phyloP scores from a whole-genome alignment of 2,329 filamentous ascomycete species.

The Diplodia mutila region DNA sequence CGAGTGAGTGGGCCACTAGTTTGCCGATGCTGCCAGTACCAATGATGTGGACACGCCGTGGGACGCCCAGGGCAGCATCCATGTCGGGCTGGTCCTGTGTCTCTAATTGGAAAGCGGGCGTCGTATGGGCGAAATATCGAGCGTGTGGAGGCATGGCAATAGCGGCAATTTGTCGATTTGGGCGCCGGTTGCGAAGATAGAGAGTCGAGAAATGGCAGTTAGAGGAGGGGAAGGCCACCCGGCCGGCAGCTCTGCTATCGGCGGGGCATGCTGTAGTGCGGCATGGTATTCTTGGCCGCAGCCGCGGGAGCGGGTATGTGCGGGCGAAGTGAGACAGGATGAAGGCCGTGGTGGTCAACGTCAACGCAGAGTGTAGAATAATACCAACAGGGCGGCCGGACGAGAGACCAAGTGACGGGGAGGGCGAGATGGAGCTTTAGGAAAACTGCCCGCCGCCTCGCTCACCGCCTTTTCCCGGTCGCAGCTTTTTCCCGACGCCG shows the following conservation, averaged over 20 bases:
- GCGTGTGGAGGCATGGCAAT: not conserved
- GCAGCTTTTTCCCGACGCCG: constrained; percentile 8
- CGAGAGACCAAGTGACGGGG: not conserved
- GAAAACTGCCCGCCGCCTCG: not conserved
- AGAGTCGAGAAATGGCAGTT: not conserved
- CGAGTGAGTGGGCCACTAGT: constrained; percentile 75
- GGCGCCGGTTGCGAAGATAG: not conserved
- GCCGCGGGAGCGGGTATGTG: constrained; percentile 46
- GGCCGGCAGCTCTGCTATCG: constrained; percentile 49
- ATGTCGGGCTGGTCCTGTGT: not conserved
- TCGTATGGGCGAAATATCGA: not conserved
- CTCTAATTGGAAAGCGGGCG: not conserved
- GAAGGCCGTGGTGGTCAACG: constrained; percentile 30
- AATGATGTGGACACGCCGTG: constrained; percentile 68
- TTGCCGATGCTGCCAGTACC: constrained; percentile 81
- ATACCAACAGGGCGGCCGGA: not conserved
- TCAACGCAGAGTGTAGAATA: not conserved
- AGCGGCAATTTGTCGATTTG: not conserved
- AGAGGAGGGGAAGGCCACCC: constrained; percentile 44
- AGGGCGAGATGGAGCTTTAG: not conserved
- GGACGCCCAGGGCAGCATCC: not conserved
- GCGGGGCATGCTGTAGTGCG: constrained; percentile 42
- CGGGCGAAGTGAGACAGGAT: constrained; percentile 49
- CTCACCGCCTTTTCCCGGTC: not conserved
- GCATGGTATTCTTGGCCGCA: constrained; percentile 52